Evolutionary conservation across 2,329 filamentous ascomycete species (phyloP), one percentile per base, ranked within the genome.

Genomic region (Cadophora malorum): DNA sequence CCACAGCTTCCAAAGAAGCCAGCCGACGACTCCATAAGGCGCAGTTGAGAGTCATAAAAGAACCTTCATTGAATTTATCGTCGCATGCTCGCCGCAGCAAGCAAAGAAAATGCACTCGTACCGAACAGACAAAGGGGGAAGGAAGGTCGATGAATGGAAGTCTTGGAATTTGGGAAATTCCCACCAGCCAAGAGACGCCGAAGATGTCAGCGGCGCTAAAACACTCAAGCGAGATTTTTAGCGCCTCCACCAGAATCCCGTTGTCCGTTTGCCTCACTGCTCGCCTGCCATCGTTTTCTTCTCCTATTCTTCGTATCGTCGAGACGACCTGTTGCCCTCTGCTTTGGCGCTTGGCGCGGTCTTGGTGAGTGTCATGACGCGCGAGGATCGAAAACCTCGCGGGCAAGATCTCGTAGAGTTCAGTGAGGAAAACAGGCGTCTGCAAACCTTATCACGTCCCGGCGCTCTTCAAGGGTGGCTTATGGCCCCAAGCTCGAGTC

Each of bases 151-250:
- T 21, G 45, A 25, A 45, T 31, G 19, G 8, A 53, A 10, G 10
- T 59, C 55, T 45, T 38, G 35, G 55, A 16, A 14, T 41, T 25
- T 41, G 41, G 59, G 25, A 35, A 47, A 62, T 62, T 62, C 59
- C 59, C 59, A 62, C 33, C 38, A n/a, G 59, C 59, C 59, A 62
- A 62, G 59, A 8, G 59, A 8, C 59, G 14, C 45, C 25, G 28
- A 31, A n/a, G 28, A 63, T 63, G 31, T 53, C 25, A 63, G 45
- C 61, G 41, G 59, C 59, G 59, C 56, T 59, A 59, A 59, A 28
- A 14, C 9, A 41, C 55, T 38, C 35, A 58, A 35, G 55, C 55
- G 55, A 58, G 33, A 8, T 4, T 21, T 19, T 19, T 16, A 23
- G 33, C 56, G n/a, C 16, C 33, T 59, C 35, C 56, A 25, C 33